Evolutionary conservation across 768 basidiomycete genomes (phyloP), one percentile per base, ranked within the genome.

Genomic region (Crucibulum laeve): DNA sequence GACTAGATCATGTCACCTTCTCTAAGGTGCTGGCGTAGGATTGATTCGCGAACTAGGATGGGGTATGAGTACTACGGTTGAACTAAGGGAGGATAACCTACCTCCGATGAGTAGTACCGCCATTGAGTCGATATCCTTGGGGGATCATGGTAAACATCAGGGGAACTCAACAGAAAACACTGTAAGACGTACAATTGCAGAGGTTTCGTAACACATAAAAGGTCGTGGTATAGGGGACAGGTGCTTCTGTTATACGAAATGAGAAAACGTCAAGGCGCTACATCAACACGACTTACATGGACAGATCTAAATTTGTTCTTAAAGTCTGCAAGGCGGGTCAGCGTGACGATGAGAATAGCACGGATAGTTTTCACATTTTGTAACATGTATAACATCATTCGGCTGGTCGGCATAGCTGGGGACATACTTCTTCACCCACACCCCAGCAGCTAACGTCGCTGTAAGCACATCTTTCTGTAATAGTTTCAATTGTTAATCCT

Each of bases 151-250:
- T n/a, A n/a, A n/a, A n/a, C n/a, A n/a, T n/a, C n/a, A n/a, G n/a
- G n/a, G n/a, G n/a, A n/a, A n/a, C n/a, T n/a, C n/a, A n/a, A n/a
- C 17, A 11, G 37, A 39, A 42, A 5, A 14, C 10, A 32, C 10
- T 10, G 25, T 13, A 22, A 14, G 4, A 73, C 81, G 40, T 53
- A 84, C 84, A 35, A 85, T 77, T 4, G 84, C 84, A 28, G 82
- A 82, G 0, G 84, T 86, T 53, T 83, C 78, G 52, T 87, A 77
- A 48, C 76, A 80, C 51, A 82, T 77, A 53, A 86, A 86, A 1
- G 77, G 67, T 4, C 85, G 69, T 21, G 70, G 62, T 25, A 70
- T 60, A 1, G 80, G 79, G 2, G 83, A 85, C 18, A 74, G 61
- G 18, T 73, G 73, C 55, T 71, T 77, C 79, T 84, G 47, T 33